These are phyloP conservation scores for Magnaporthiopsis incrustans DNA, from an alignment of 2,329 filamentous ascomycete species.

Conservation along the genomic window DNA sequence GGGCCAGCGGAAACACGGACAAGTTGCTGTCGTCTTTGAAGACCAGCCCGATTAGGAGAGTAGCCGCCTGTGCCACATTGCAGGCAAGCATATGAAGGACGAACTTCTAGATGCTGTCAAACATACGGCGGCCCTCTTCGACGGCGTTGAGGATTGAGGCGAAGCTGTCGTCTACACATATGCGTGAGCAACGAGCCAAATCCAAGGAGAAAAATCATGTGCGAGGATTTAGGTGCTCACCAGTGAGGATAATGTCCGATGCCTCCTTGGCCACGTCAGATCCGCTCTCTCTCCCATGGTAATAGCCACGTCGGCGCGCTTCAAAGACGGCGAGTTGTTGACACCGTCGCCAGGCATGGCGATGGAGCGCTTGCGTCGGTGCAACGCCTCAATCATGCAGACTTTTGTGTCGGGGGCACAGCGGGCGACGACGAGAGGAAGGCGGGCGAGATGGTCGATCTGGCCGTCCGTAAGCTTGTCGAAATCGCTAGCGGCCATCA, in stretches of 20 bases:
- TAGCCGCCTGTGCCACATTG: constrained; percentile 55
- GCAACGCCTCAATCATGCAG: constrained; percentile 61
- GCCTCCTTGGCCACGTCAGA: constrained; percentile 57
- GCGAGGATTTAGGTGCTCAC: not conserved
- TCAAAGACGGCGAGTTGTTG: constrained; percentile 58
- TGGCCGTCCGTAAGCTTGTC: constrained; percentile 49
- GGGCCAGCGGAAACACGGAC: constrained; percentile 58
- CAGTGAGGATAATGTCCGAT: constrained; percentile 57
- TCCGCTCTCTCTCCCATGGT: constrained; percentile 50
- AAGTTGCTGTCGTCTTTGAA: constrained; percentile 53
- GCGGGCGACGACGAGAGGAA: constrained; percentile 53
- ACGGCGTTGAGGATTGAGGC: constrained; percentile 25
- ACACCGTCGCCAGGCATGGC: constrained; percentile 68
- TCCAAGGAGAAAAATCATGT: not conserved
- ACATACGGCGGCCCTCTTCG: constrained; percentile 42
- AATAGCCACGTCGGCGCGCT: constrained; percentile 58
- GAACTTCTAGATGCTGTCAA: constrained; percentile 61
- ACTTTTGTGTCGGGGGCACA: constrained; percentile 57
- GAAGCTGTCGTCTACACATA: constrained; percentile 52
- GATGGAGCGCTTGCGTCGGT: constrained; percentile 50
- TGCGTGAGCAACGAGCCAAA: not conserved
- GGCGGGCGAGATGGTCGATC: constrained; percentile 46
- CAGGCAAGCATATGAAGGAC: constrained; percentile 51
- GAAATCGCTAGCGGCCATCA: constrained; percentile 51
- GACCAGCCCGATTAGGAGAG: constrained; percentile 53